Conservation (phyloP, 805 yeast species). For the Yarrowia sp. region DNA sequence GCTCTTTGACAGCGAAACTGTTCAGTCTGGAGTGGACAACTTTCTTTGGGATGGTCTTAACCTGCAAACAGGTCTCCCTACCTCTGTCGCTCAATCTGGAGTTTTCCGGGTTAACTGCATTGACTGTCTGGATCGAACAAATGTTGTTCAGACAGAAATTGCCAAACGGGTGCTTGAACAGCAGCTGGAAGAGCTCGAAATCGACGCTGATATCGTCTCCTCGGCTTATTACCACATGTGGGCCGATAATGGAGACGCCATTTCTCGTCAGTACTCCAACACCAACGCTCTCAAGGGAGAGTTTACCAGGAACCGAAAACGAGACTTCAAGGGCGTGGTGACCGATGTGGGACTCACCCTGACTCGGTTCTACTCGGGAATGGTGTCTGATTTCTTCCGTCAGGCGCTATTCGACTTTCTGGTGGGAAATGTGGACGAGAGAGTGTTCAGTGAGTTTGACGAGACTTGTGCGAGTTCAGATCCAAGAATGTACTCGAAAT, state of each 20-base stretch:
- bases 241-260: slow-evolving; percentile 76
- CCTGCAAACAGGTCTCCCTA: not conserved
- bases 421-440: slow-evolving; percentile 51
- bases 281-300: slow-evolving; percentile 63
- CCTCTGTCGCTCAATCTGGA: slow-evolving; percentile 55
- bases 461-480: slow-evolving; percentile 48
- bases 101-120: slow-evolving; percentile 66
- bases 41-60: slow-evolving; percentile 15
- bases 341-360: slow-evolving; percentile 56
- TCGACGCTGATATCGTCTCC: slow-evolving; percentile 48
- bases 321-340: slow-evolving; percentile 54
- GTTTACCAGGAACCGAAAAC: slow-evolving; percentile 54
- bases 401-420: slow-evolving; percentile 56
- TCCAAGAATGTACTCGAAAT: slow-evolving; percentile 46
- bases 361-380: slow-evolving; percentile 55
- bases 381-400: slow-evolving; percentile 55
- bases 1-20: slow-evolving; percentile 45
- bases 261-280: slow-evolving; percentile 67
- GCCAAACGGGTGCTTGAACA: slow-evolving; percentile 46
- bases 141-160: slow-evolving; percentile 54
- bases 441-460: slow-evolving; percentile 55
- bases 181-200: slow-evolving; percentile 5
- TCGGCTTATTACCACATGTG: slow-evolving; percentile 53
- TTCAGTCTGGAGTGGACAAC: slow-evolving; percentile 18
- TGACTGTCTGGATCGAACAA: slow-evolving; percentile 70